Evolutionary conservation across 192 early-diverging fungal species (phyloP).

Genomic region (Thamnidium elegans): DNA sequence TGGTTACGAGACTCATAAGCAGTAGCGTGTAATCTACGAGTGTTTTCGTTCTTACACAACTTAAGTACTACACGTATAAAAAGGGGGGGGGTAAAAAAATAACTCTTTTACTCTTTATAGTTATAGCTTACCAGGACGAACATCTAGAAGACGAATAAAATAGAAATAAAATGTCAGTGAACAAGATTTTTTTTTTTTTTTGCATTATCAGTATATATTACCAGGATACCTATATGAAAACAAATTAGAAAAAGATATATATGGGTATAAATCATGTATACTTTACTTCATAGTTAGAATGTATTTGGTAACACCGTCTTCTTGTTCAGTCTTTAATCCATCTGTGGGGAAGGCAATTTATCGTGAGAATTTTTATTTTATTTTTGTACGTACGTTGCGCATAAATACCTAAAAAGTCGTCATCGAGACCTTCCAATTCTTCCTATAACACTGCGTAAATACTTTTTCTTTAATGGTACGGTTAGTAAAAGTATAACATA

Average conservation of each 20-base stretch:
- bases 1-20: constrained; percentile 57
- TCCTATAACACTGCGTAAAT: constrained; percentile 23
- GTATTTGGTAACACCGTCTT: constrained; percentile 62
- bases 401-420: constrained; percentile 57
- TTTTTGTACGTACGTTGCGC: neutral
- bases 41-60: constrained; percentile 50
- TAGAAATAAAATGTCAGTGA: neutral
- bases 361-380: no score
- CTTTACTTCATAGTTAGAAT: constrained; percentile 74
- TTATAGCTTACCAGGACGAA: constrained; percentile 26
- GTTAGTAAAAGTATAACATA: neutral
- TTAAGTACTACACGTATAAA: constrained; percentile 38
- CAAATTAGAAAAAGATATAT: neutral
- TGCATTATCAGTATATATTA: constrained; percentile 1
- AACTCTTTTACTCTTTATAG: neutral
- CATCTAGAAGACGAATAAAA: constrained; percentile 17
- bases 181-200: neutral
- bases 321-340: constrained; percentile 50
- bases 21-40: constrained; percentile 46
- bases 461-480: neutral
- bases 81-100: neutral
- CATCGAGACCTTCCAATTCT: constrained; percentile 72
- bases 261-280: neutral
- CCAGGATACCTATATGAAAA: constrained; percentile 14
- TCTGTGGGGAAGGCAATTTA: constrained; percentile 1